Conservation (phyloP, 2,329 filamentous ascomycete species). For the Aspergillus carbonarius region DNA sequence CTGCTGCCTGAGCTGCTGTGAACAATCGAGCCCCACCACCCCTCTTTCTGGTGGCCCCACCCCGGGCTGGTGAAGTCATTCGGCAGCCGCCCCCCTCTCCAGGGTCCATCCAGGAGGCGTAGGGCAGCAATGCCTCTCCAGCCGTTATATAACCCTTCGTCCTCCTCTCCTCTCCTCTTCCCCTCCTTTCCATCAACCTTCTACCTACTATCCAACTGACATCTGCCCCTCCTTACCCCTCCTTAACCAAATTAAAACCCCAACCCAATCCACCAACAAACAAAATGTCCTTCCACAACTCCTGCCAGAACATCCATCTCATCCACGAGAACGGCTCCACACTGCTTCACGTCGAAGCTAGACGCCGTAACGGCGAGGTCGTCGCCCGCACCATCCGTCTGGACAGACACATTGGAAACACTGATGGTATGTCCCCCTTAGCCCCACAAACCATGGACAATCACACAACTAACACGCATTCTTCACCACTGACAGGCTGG, state of each 20-base stretch:
- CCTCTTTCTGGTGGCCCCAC: too few species aligned
- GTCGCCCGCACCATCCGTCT: conserved; percentile 12
- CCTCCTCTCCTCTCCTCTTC: neutral
- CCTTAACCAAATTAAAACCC: neutral
- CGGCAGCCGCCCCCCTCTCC: neutral
- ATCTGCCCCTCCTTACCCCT: neutral
- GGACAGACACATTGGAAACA: conserved; percentile 21
- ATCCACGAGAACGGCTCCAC: conserved; percentile 11
- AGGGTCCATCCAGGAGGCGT: neutral
- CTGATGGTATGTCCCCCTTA: conserved; percentile 11
- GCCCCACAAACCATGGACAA: too few species aligned
- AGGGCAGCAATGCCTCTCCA: neutral
- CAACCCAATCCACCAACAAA: conserved; percentile 1
- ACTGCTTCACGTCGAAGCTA: conserved; percentile 10
- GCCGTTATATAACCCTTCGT: neutral
- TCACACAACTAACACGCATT: neutral
- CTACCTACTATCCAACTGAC: neutral
- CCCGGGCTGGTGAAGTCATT: too few species aligned
- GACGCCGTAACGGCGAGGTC: conserved; percentile 8
- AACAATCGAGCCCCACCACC: too few species aligned
- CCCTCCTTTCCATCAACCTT: neutral
- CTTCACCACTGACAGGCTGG: conserved; percentile 11
- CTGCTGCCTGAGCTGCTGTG: too few species aligned
- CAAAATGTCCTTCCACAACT: conserved; percentile 18
- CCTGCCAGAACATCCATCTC: conserved; percentile 14